These are phyloP conservation scores for Zangia roseola DNA, from an alignment of 768 basidiomycete species.

Conservation along the genomic window DNA sequence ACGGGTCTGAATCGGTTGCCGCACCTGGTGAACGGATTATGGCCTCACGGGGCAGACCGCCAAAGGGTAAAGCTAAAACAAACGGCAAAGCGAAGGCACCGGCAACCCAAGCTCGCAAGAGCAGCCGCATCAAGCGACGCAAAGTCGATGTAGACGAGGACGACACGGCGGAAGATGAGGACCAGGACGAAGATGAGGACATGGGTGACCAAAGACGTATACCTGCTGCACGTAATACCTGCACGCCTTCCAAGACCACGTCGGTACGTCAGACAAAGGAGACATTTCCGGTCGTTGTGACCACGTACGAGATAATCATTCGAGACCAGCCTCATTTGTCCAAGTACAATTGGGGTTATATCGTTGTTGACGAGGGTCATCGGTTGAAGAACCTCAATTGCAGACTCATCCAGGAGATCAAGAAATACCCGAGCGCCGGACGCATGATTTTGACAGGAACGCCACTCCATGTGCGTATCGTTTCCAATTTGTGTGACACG, in stretches of 20 bases:
- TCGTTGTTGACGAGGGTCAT: conserved; percentile 96
- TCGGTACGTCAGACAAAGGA: conserved; percentile 24
- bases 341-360: conserved; percentile 81
- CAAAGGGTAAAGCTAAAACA: conserved; percentile 20
- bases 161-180: conserved; percentile 11
- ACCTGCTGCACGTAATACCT: conserved; percentile 19
- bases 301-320: conserved; percentile 93
- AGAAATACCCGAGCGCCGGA: conserved; percentile 79
- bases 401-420: conserved; percentile 86
- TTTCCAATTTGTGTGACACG: background rate
- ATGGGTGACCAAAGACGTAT: conserved; percentile 14
- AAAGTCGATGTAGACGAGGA: conserved; percentile 11
- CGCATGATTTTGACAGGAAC: conserved; percentile 96
- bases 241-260: background rate
- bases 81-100: conserved; percentile 5
- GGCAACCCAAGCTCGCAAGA: conserved; percentile 10
- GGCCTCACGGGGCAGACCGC: conserved; percentile 18
- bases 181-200: conserved; percentile 12
- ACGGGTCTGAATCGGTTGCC: conserved; percentile 22
- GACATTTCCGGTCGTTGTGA: conserved; percentile 78
- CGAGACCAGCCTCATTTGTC: conserved; percentile 67
- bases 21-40: conserved; percentile 24
- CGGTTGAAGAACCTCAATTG: conserved; percentile 93
- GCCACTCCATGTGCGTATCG: conserved; percentile 76
- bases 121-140: conserved; percentile 20